Percentiles rank a stretch among this genome's conserved stretches.
Evolutionary conservation across 257 asterid genomes (phyloP).

Genomic region (Ilex aquifolium): DNA sequence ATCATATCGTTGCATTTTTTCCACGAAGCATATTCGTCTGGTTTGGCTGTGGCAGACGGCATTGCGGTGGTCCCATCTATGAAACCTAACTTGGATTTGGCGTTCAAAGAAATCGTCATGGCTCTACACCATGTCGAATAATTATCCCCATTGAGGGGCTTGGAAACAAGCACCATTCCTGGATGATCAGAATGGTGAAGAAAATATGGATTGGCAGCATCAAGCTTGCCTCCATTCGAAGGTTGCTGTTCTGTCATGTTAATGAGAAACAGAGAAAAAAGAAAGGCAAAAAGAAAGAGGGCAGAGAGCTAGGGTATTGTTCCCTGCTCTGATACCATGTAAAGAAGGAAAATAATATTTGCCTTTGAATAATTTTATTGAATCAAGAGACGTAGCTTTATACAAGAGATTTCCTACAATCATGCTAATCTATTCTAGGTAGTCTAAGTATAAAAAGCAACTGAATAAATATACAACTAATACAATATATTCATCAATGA

Average conservation of each 20-base stretch:
- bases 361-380: neutral
- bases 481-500: neutral
- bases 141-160: constrained; percentile 3
- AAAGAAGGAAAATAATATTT: neutral
- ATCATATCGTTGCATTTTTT: constrained; percentile 1
- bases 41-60: neutral
- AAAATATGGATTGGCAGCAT: neutral
- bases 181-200: neutral
- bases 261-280: neutral
- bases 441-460: neutral
- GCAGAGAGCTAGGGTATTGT: neutral
- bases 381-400: no score
- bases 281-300: neutral
- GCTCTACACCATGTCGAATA: neutral
- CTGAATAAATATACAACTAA: neutral
- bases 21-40: neutral
- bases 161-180: neutral
- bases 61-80: neutral
- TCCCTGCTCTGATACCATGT: neutral
- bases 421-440: no score
- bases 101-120: neutral
- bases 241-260: neutral
- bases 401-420: no score
- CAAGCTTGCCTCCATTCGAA: neutral
- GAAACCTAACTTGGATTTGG: constrained; percentile 2